These are phyloP conservation scores for Globisporangium camurandrum DNA, from an alignment of 352 stramenopile genomes.

Conservation along the genomic window DNA sequence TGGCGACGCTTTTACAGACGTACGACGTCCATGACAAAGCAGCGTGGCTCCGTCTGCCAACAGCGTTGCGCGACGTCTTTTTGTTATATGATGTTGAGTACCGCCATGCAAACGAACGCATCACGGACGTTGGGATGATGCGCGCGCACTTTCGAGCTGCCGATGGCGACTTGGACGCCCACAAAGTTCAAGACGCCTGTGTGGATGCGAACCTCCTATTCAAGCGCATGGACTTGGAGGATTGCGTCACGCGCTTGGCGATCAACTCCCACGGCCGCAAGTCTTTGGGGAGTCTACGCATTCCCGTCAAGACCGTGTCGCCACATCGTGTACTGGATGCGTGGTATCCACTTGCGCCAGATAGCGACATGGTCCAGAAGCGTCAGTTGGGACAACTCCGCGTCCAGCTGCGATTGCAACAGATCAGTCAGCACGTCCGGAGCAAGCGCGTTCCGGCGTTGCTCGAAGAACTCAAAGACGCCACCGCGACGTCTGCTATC, in stretches of 20 bases:
- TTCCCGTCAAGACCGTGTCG: constrained; percentile 57
- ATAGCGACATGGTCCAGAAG: constrained; percentile 65
- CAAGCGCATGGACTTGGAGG: constrained; percentile 51
- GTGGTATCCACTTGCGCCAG: constrained; percentile 56
- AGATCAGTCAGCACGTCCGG: constrained; percentile 23
- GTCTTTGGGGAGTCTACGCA: constrained; percentile 51
- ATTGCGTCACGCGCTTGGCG: constrained; percentile 54
- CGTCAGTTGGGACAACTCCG: constrained; percentile 47
- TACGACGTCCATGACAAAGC: constrained; percentile 51
- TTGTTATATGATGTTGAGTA: constrained; percentile 71
- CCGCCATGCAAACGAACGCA: constrained; percentile 41
- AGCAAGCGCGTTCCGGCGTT: constrained; percentile 27
- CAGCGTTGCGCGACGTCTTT: constrained; percentile 45
- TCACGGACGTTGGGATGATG: constrained; percentile 53
- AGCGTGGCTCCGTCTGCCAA: constrained; percentile 41
- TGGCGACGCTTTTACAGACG: constrained; percentile 27
- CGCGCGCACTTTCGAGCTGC: constrained; percentile 46
- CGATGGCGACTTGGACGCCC: constrained; percentile 46
- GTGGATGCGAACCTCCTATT: constrained; percentile 61
- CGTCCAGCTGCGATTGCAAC: constrained; percentile 34
- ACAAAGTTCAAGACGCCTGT: constrained; percentile 48
- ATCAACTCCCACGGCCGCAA: constrained; percentile 32
- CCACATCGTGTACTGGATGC: constrained; percentile 46
- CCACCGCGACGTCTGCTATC: neutral
- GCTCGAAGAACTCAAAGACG: constrained; percentile 26